A percentile compares a stretch with the other conserved stretches of the same genome.
phyloP scores from a whole-genome alignment of 2,329 filamentous ascomycete species.

The Fusarium bulbicola region DNA sequence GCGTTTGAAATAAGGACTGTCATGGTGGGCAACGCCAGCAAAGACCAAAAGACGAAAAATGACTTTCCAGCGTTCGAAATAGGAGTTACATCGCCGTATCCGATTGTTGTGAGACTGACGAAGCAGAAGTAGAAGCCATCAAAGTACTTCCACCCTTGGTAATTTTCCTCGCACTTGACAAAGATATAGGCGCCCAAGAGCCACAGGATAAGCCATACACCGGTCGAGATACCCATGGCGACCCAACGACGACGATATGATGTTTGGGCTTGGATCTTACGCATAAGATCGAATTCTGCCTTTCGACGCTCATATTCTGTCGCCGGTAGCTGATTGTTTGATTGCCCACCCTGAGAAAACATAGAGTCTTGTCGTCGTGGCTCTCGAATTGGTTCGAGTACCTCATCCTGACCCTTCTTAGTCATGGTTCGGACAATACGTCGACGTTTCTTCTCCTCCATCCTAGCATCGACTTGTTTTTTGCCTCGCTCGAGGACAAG shows the following conservation, averaged over 20 bases:
- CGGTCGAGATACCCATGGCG: slow-evolving; percentile 72
- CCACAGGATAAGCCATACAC: slow-evolving; percentile 80
- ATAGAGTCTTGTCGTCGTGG: slow-evolving; percentile 9
- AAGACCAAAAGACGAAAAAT: slow-evolving; percentile 93
- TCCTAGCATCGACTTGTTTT: slow-evolving; percentile 62
- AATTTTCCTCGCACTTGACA: slow-evolving; percentile 58
- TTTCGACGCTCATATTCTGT: slow-evolving; percentile 69
- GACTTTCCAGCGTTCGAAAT: slow-evolving; percentile 80
- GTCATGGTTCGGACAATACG: slow-evolving; percentile 57
- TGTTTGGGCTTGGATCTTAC: slow-evolving; percentile 76
- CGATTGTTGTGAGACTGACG: slow-evolving; percentile 83
- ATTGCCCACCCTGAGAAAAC: not conserved
- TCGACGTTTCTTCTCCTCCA: slow-evolving; percentile 68
- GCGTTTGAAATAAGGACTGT: slow-evolving; percentile 87
- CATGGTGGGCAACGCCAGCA: slow-evolving; percentile 87
- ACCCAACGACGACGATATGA: slow-evolving; percentile 76
- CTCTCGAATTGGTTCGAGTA: slow-evolving; percentile 60
- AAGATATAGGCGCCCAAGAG: slow-evolving; percentile 82
- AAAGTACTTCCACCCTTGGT: slow-evolving; percentile 78
- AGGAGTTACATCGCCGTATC: slow-evolving; percentile 84
- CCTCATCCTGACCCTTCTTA: slow-evolving; percentile 54
- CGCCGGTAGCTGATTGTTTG: slow-evolving; percentile 21
- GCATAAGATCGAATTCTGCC: slow-evolving; percentile 82
- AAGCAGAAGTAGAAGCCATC: slow-evolving; percentile 87
- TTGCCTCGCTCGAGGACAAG: slow-evolving; percentile 68